These are phyloP conservation scores for Lolium rigidum DNA, from an alignment of 176 grass and related monocot species.

Conservation along the genomic window DNA sequence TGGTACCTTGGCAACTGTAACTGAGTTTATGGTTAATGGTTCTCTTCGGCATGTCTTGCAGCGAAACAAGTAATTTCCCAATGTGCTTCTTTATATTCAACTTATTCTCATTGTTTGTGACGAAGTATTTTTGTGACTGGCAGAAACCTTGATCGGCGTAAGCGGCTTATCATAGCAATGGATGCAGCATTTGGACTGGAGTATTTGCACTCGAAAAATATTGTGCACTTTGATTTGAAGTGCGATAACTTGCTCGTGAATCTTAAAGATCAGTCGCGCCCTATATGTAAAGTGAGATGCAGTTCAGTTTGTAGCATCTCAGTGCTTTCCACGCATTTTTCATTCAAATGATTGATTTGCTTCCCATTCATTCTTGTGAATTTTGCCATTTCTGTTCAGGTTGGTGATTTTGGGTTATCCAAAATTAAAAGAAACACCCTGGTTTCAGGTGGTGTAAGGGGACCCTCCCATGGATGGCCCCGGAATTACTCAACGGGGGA, in stretches of 20 bases:
- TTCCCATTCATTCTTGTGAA: not conserved
- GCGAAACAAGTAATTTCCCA: constrained; percentile 79
- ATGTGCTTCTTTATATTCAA: constrained; percentile 24
- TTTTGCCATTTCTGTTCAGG: constrained; percentile 44
- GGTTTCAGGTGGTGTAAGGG: constrained; percentile 86
- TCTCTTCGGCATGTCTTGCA: constrained; percentile 94
- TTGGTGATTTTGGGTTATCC: constrained; percentile 60
- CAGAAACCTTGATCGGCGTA: constrained; percentile 55
- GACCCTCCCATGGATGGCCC: not conserved
- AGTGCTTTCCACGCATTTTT: constrained; percentile 30
- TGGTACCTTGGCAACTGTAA: constrained; percentile 83
- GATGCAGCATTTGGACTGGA: constrained; percentile 89
- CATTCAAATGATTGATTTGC: not conserved
- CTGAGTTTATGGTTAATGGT: constrained; percentile 87
- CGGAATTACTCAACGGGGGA: constrained; percentile 54
- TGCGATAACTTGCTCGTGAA: constrained; percentile 90
- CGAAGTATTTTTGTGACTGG: constrained; percentile 12
- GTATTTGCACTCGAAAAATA: constrained; percentile 76
- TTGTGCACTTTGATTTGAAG: constrained; percentile 89
- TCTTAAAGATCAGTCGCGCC: constrained; percentile 66
- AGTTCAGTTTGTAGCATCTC: not conserved
- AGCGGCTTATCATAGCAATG: constrained; percentile 73
- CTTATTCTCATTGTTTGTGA: constrained; percentile 23
- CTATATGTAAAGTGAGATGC: constrained; percentile 75
- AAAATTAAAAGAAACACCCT: constrained; percentile 80